These are phyloP conservation scores for Cryptococcus sp. DNA, from an alignment of 1,284 basidiomycete genomes.

Conservation along the genomic window DNA sequence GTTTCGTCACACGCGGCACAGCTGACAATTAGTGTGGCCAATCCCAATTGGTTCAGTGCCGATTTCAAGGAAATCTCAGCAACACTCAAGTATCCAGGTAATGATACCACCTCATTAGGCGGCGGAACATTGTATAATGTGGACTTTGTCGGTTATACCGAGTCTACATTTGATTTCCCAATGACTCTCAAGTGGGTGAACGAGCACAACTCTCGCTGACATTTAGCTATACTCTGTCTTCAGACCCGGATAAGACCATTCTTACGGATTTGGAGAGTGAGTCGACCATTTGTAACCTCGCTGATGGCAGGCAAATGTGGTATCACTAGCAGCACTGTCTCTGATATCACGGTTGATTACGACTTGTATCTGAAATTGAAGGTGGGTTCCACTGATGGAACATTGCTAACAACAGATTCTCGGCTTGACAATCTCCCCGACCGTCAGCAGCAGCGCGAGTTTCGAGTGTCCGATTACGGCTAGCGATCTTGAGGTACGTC, in stretches of 20 bases:
- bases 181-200: conserved; percentile 62
- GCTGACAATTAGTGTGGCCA: conserved; percentile 63
- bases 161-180: conserved; percentile 78
- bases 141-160: conserved; percentile 64
- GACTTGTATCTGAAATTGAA: conserved; percentile 52
- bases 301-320: conserved; percentile 65
- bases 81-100: conserved; percentile 70
- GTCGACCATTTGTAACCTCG: conserved; percentile 2
- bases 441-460: conserved; percentile 64
- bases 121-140: conserved; percentile 65
- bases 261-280: conserved; percentile 59
- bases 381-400: conserved; percentile 10
- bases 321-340: conserved; percentile 54
- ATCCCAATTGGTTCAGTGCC: conserved; percentile 83
- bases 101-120: conserved; percentile 65
- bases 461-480: conserved; percentile 65
- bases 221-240: conserved; percentile 60
- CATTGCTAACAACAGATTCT: conserved; percentile 55
- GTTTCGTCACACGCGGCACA: conserved; percentile 33
- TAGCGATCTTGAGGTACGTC: conserved; percentile 54
- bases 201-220: conserved; percentile 1
- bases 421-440: conserved; percentile 67
- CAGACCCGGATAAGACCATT: conserved; percentile 64
- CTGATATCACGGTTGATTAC: conserved; percentile 68
- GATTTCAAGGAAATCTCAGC: conserved; percentile 70